Evolutionary conservation across 2,329 filamentous ascomycete genomes (phyloP), one percentile per base, ranked within the genome.

Genomic region (Alternaria hordeiaustralica): DNA sequence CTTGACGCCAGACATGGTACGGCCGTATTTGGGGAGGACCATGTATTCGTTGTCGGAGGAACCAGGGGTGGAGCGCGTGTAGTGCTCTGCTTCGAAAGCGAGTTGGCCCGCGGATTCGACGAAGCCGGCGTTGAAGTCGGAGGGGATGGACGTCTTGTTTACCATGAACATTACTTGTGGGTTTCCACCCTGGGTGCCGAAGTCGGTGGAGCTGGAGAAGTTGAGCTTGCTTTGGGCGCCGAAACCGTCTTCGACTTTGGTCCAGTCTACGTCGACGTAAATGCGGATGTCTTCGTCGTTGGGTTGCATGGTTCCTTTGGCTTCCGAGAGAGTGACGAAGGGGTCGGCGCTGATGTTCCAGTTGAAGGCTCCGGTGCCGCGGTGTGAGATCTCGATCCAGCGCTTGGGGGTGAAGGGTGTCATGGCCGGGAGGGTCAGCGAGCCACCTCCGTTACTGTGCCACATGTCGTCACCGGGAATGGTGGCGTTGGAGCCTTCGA

Each of bases 391-490:
- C 11, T 81, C 79, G 54, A 81, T 68, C 74, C 74, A 80, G 57
- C 78, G 76, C 45, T 69, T 70, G 3, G 77, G 76, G 0, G 75
- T 76, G 61, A 71, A 80, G 13, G 79, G 79, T 3, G 76, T 76
- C 15, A 79, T 73, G 23, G 69, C 66, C 0, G 72, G 73, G 0
- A 80, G 65, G 43, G 74, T 71, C 20, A 80, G 69, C 5, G 73
- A 75, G 28, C 67, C 63, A 8, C 71, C 77, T 6, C 85, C 88
- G 21, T 83, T 79, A 21, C 74, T 68, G 72, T 90, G 89, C 77
- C 84, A 90, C 63, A 80, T 83, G 77, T 91, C 89, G 66, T 92
- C 90, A 23, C 90, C 89, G 0, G 89, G 88, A 6, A 92, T 86
- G 0, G 87, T 88, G 1, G 88, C 90, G 66, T 91, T 91, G 64